Evolutionary conservation across 345 rosid genomes (phyloP).

Genomic region (Acer saccharum): DNA sequence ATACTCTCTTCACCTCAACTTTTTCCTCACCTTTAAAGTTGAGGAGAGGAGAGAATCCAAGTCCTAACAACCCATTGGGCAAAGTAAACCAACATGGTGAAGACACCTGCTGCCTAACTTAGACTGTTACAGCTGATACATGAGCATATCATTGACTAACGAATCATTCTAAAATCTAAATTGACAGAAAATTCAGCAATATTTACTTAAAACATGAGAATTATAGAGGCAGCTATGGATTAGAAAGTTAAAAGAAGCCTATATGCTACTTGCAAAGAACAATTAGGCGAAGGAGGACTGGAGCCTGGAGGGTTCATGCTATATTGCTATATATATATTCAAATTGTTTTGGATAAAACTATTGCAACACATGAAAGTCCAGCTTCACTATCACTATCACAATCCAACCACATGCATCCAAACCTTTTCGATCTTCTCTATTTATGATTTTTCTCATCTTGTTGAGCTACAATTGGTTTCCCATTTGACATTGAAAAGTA

Average conservation of each 20-base stretch:
- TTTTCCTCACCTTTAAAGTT: too few relatives aligned
- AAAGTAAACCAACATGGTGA: not conserved
- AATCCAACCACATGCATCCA: constrained; percentile 24
- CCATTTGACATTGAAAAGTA: constrained; percentile 5
- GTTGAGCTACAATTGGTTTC: constrained; percentile 22
- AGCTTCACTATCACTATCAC: not conserved
- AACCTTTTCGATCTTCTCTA: constrained; percentile 1
- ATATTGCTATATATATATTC: too few relatives aligned
- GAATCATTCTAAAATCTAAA: not conserved
- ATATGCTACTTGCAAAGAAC: not conserved
- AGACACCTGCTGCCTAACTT: not conserved
- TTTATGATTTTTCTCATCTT: constrained; percentile 14
- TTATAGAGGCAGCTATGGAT: not conserved
- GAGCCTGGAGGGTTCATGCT: not conserved
- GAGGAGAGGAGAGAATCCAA: too few relatives aligned
- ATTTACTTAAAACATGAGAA: not conserved
- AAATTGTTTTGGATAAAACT: not conserved
- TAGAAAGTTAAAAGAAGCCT: not conserved
- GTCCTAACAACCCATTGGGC: not conserved
- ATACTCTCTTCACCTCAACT: too few relatives aligned
- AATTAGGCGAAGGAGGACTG: not conserved
- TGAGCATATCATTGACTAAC: not conserved
- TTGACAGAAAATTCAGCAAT: not conserved
- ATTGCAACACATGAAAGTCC: constrained; percentile 13
- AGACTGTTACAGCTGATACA: not conserved